Conservation (phyloP, 106 monocot species). For the Posidonia australis region DNA sequence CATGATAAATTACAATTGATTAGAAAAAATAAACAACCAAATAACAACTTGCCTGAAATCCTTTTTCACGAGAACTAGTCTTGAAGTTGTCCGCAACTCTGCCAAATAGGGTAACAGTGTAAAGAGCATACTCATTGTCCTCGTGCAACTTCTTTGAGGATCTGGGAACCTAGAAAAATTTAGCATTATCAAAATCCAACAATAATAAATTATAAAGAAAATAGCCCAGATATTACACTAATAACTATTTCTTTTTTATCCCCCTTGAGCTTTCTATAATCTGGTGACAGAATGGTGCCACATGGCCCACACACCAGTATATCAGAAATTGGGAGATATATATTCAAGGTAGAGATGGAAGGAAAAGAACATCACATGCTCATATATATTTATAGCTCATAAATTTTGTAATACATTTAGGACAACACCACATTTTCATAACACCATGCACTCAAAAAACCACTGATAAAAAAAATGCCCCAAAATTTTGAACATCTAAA, state of each 20-base stretch:
- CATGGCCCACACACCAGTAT: too few species aligned
- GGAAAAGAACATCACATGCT: too few species aligned
- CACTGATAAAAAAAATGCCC: too few species aligned
- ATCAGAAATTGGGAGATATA: too few species aligned
- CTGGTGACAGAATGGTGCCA: too few species aligned
- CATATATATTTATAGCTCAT: too few species aligned
- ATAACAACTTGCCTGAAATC: slow-evolving; percentile 70
- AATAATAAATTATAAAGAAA: neutral
- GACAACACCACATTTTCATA: too few species aligned
- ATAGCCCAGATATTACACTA: neutral
- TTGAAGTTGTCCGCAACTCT: slow-evolving; percentile 80
- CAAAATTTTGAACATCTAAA: too few species aligned
- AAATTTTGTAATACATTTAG: too few species aligned
- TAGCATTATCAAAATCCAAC: neutral
- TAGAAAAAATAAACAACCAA: neutral
- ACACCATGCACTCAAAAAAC: too few species aligned
- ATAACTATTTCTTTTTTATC: neutral
- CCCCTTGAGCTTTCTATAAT: too few species aligned
- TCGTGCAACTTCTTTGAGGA: slow-evolving; percentile 84
- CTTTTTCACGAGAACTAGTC: slow-evolving; percentile 68
- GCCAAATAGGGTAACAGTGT: slow-evolving; percentile 76
- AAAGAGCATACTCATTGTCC: slow-evolving; percentile 95
- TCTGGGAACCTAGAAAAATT: slow-evolving; percentile 57
- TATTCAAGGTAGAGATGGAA: too few species aligned
- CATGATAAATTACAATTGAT: neutral